Percentiles rank a stretch among this genome's conserved stretches.
These are phyloP conservation scores for Phytophthora multivora DNA, from an alignment of 352 stramenopile genomes.

Conservation along the genomic window DNA sequence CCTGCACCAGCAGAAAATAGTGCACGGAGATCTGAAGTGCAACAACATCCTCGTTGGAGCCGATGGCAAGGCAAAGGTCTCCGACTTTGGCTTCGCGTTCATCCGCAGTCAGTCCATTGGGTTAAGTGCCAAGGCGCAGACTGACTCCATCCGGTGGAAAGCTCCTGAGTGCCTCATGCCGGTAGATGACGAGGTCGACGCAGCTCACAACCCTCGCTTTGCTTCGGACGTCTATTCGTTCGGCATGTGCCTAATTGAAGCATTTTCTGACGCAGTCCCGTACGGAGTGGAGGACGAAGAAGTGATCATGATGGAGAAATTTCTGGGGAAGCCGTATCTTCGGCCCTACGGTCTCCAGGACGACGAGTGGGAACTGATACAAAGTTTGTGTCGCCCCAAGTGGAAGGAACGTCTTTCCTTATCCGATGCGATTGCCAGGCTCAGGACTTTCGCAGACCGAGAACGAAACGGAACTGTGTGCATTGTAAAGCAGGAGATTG, in stretches of 20 bases:
- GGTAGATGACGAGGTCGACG: not conserved
- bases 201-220: conserved; percentile 13
- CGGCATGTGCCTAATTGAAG: conserved; percentile 43
- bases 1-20: conserved; percentile 51
- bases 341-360: conserved; percentile 15
- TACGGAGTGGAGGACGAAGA: conserved; percentile 19
- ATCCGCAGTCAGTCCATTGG: conserved; percentile 15
- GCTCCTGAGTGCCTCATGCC: conserved; percentile 27
- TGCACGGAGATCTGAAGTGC: conserved; percentile 86
- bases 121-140: conserved; percentile 10
- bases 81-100: conserved; percentile 38
- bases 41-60: conserved; percentile 72
- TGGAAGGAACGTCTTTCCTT: conserved; percentile 5
- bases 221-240: conserved; percentile 38
- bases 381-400: conserved; percentile 1
- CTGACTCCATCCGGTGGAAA: conserved; percentile 25
- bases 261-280: conserved; percentile 12
- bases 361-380: conserved; percentile 26
- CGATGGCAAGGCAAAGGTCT: conserved; percentile 28
- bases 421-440: not conserved
- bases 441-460: conserved; percentile 21
- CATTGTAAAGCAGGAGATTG: no score
- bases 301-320: conserved; percentile 6
- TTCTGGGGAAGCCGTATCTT: conserved; percentile 2
- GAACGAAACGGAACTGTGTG: conserved; percentile 3